Conservation (phyloP, 371 early-diverging fungal genomes). For the Syncephalastrum sp. region DNA sequence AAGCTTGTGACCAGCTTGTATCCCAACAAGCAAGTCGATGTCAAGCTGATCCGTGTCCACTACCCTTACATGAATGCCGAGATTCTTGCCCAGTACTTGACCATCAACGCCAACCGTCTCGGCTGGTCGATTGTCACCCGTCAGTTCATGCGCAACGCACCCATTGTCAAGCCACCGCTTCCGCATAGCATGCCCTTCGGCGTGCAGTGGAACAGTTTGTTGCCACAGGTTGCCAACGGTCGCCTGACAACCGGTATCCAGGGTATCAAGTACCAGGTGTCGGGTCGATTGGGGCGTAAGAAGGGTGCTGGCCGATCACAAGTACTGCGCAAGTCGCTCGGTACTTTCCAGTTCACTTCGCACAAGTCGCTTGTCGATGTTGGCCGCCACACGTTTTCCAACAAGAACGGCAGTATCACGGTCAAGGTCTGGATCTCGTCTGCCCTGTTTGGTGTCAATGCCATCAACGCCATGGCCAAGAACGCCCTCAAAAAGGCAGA, state of each 20-base stretch:
- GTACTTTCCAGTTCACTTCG: constrained; percentile 53
- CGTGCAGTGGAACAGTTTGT: constrained; percentile 46
- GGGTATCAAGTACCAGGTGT: constrained; percentile 52
- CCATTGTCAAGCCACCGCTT: constrained; percentile 51
- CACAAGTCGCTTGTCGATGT: constrained; percentile 49
- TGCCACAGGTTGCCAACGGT: constrained; percentile 44
- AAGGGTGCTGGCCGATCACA: constrained; percentile 45
- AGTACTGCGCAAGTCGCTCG: constrained; percentile 45
- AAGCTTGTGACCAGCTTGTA: constrained; percentile 39
- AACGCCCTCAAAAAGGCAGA: constrained; percentile 22
- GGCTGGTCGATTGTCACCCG: constrained; percentile 46
- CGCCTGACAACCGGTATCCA: constrained; percentile 49
- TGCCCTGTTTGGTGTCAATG: constrained; percentile 51
- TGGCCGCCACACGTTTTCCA: constrained; percentile 52
- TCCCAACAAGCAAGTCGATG: constrained; percentile 47
- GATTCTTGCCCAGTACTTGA: constrained; percentile 51
- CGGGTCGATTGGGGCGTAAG: constrained; percentile 49
- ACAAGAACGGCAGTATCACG: constrained; percentile 53
- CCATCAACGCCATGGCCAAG: constrained; percentile 15
- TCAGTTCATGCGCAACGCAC: constrained; percentile 42
- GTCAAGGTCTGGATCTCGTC: constrained; percentile 54
- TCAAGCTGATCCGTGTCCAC: constrained; percentile 39
- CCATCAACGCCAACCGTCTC: constrained; percentile 35
- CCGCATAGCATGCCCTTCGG: constrained; percentile 49
- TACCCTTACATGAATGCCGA: constrained; percentile 58